A percentile compares a stretch with the other conserved stretches of the same genome.
Conservation (phyloP, 805 yeast species). For the Candida ovalis region DNA sequence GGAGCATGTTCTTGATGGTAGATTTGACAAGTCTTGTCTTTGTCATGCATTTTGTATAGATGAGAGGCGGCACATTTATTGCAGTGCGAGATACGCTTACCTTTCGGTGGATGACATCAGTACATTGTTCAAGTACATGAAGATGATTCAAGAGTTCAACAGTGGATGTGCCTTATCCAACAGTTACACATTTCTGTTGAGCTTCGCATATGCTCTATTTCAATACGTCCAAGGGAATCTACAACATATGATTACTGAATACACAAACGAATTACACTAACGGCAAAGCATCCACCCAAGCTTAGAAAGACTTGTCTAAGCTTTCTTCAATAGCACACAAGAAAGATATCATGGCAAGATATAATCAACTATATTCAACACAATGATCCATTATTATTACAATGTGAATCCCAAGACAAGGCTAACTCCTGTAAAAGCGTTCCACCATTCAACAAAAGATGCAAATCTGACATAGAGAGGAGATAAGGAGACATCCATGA, state of each 20-base stretch:
- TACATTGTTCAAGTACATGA: not conserved
- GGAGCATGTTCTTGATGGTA: too few species aligned
- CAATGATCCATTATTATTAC: not conserved
- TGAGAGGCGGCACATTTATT: too few species aligned
- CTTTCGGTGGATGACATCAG: too few species aligned
- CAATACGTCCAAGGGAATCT: not conserved
- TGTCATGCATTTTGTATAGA: too few species aligned
- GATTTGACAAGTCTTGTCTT: too few species aligned
- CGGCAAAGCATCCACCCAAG: not conserved
- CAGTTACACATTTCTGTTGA: not conserved
- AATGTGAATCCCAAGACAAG: not conserved
- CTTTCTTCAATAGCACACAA: not conserved
- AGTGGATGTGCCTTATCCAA: not conserved
- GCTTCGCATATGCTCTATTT: not conserved
- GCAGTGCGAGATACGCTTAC: too few species aligned
- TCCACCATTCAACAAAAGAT: too few species aligned
- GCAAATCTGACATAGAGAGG: too few species aligned
- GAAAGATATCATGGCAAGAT: not conserved
- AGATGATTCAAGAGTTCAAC: not conserved
- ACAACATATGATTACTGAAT: not conserved
- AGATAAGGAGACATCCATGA: too few species aligned
- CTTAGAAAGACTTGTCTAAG: not conserved
- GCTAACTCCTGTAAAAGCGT: too few species aligned
- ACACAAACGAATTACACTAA: not conserved
- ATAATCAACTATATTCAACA: not conserved